These are phyloP conservation scores for Kurtzmaniella natalensis DNA, from an alignment of 1,139 yeast genomes.

Conservation along the genomic window DNA sequence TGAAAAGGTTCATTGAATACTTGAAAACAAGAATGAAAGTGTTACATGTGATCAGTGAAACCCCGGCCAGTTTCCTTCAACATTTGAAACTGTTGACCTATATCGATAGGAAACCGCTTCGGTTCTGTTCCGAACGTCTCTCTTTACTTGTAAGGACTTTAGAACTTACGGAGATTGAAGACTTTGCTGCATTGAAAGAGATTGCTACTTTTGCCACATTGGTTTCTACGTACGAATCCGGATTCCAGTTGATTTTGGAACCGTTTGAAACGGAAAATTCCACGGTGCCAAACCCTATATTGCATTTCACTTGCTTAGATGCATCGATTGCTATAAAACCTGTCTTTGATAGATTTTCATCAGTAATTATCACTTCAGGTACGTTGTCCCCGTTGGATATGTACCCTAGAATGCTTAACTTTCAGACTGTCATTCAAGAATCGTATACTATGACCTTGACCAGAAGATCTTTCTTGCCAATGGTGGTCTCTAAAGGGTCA, in stretches of 20 bases:
- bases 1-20: slow-evolving; percentile 89
- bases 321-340: slow-evolving; percentile 98
- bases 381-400: slow-evolving; percentile 97
- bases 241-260: slow-evolving; percentile 85
- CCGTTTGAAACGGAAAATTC: slow-evolving; percentile 97
- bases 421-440: slow-evolving; percentile 90
- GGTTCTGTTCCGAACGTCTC: slow-evolving; percentile 88
- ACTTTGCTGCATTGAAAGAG: slow-evolving; percentile 87
- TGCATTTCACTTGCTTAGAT: slow-evolving; percentile 90
- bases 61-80: slow-evolving; percentile 87
- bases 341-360: slow-evolving; percentile 88
- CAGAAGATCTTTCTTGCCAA: slow-evolving; percentile 86
- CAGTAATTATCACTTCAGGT: slow-evolving; percentile 94
- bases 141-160: slow-evolving; percentile 84
- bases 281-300: slow-evolving; percentile 96
- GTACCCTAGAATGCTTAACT: slow-evolving; percentile 97
- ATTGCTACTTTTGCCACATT: slow-evolving; percentile 96
- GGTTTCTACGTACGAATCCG: slow-evolving; percentile 90
- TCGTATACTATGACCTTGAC: slow-evolving; percentile 96
- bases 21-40: slow-evolving; percentile 97
- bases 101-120: slow-evolving; percentile 84
- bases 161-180: slow-evolving; percentile 85
- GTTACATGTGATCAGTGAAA: slow-evolving; percentile 92
- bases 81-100: slow-evolving; percentile 91
- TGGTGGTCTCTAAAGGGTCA: slow-evolving; percentile 95